Percentiles rank a stretch among this genome's conserved stretches.
Evolutionary conservation across 306 rosid genomes (phyloP).

Genomic region (Ormosia semicastrata): DNA sequence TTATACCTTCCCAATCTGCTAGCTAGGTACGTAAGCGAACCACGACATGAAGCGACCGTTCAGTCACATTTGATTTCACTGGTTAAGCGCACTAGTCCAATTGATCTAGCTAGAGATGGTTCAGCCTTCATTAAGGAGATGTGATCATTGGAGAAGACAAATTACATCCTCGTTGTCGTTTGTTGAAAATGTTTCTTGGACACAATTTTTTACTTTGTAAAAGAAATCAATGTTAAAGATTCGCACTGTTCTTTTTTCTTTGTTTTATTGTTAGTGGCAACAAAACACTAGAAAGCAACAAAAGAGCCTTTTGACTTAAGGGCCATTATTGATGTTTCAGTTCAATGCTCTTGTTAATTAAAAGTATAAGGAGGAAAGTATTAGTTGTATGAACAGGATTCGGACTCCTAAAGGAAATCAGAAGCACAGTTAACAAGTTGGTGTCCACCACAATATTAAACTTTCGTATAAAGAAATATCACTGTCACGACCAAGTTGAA

Average conservation of each 20-base stretch:
- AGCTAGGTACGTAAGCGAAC: neutral
- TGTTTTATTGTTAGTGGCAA: neutral
- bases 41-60: neutral
- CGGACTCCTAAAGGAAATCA: neutral
- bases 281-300: neutral
- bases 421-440: neutral
- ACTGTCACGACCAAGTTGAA: neutral
- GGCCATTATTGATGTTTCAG: neutral
- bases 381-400: neutral
- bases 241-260: neutral
- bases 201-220: neutral
- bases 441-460: neutral
- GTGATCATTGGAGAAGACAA: neutral
- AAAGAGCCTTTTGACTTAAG: constrained; percentile 11
- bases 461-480: neutral
- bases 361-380: neutral
- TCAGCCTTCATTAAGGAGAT: neutral
- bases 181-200: neutral
- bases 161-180: neutral
- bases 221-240: neutral
- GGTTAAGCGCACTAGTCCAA: neutral
- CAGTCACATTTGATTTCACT: neutral
- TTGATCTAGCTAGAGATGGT: neutral
- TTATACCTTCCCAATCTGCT: neutral
- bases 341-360: neutral